Conservation (phyloP, 2,329 filamentous ascomycete species). For the Diaporthe caulivora region DNA sequence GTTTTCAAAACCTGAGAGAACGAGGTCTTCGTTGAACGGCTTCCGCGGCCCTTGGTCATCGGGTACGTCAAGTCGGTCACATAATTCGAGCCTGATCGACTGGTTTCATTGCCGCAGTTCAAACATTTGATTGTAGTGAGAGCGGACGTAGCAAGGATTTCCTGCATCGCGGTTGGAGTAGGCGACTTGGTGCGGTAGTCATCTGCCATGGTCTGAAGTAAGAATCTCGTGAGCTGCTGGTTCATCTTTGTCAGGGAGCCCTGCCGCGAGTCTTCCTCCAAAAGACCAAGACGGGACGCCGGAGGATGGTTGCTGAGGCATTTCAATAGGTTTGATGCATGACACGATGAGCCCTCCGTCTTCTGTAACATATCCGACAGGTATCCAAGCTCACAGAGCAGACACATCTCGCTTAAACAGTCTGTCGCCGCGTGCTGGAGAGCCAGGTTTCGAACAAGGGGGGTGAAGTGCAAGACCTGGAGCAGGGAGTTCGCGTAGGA, state of each 20-base stretch:
- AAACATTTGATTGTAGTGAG: slow-evolving; percentile 84
- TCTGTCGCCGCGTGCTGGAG: slow-evolving; percentile 89
- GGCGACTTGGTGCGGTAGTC: slow-evolving; percentile 80
- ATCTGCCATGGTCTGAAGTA: slow-evolving; percentile 82
- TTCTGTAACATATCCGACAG: slow-evolving; percentile 99
- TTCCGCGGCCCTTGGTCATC: slow-evolving; percentile 60
- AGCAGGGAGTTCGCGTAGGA: slow-evolving; percentile 95
- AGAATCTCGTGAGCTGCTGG: slow-evolving; percentile 86
- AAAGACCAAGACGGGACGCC: slow-evolving; percentile 79
- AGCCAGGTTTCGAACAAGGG: slow-evolving; percentile 86
- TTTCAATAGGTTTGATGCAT: slow-evolving; percentile 94
- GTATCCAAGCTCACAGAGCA: slow-evolving; percentile 95
- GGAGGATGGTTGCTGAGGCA: slow-evolving; percentile 87
- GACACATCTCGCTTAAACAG: slow-evolving; percentile 84
- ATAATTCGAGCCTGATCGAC: slow-evolving; percentile 81
- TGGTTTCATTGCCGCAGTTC: slow-evolving; percentile 88
- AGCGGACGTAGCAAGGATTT: slow-evolving; percentile 80
- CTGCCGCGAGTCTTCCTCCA: slow-evolving; percentile 85
- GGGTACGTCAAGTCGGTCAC: slow-evolving; percentile 91
- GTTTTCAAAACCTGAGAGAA: slow-evolving; percentile 95
- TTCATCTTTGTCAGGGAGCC: slow-evolving; percentile 84
- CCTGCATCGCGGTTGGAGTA: slow-evolving; percentile 75
- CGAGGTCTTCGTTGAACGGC: slow-evolving; percentile 67
- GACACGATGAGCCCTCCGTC: slow-evolving; percentile 91
- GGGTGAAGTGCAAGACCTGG: slow-evolving; percentile 92